Conservation (phyloP, 768 basidiomycete species). For the Pleurotus ostreatus region DNA sequence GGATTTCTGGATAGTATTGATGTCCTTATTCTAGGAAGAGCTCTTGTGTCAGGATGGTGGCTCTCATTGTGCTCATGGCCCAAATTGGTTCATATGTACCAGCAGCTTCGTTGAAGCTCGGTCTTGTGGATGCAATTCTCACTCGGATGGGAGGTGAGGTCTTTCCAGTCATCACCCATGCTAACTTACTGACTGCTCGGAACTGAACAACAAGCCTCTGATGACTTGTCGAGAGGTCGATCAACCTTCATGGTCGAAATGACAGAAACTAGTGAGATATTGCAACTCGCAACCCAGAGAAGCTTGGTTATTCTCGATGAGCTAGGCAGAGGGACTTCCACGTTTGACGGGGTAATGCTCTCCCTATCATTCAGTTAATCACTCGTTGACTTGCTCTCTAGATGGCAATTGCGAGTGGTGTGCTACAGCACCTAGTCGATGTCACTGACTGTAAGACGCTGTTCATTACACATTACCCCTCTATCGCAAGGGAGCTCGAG, state of each 20-base stretch:
- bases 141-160: conserved; percentile 85
- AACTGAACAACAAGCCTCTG: conserved; percentile 53
- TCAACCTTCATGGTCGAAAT: conserved; percentile 99
- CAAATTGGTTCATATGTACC: conserved; percentile 96
- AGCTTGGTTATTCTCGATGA: conserved; percentile 91
- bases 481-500: conserved; percentile 68
- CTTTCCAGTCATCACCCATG: conserved; percentile 8
- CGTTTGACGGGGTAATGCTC: conserved; percentile 74
- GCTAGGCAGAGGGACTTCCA: conserved; percentile 86
- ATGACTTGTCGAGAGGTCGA: conserved; percentile 80
- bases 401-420: conserved; percentile 87
- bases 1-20: neutral
- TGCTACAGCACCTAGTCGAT: conserved; percentile 66
- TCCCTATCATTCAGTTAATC: neutral
- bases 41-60: conserved; percentile 75
- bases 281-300: conserved; percentile 65
- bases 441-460: conserved; percentile 64
- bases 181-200: neutral
- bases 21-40: conserved; percentile 56
- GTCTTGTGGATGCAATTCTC: conserved; percentile 79
- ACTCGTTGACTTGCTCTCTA: conserved; percentile 21
- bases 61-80: conserved; percentile 75
- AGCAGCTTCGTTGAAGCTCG: conserved; percentile 65
- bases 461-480: conserved; percentile 95
- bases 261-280: conserved; percentile 87